A percentile compares a stretch with the other conserved stretches of the same genome.
phyloP scores from a whole-genome alignment of 805 yeast genomes.

The Cyberlindnera veronae region DNA sequence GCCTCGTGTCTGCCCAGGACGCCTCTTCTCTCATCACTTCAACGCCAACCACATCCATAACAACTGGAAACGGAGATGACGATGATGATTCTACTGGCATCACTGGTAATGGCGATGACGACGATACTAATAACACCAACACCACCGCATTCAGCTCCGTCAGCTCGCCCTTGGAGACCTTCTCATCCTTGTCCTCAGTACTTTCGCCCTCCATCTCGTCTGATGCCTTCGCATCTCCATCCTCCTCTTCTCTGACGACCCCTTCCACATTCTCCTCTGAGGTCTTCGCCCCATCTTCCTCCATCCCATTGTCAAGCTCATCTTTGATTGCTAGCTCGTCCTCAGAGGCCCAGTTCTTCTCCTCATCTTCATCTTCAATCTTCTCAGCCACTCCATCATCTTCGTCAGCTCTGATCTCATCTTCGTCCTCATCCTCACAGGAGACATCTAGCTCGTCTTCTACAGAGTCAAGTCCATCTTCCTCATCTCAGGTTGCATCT shows the following conservation, averaged over 20 bases:
- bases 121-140: too few relatives aligned
- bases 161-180: background rate
- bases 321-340: too few relatives aligned
- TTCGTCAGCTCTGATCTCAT: background rate
- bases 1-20: too few relatives aligned
- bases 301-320: background rate
- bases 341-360: too few relatives aligned
- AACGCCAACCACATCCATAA: background rate
- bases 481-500: conserved; percentile 1
- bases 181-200: background rate
- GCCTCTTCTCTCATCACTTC: background rate
- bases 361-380: conserved; percentile 7
- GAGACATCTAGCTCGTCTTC: conserved; percentile 3
- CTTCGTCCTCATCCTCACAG: conserved; percentile 9
- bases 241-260: conserved; percentile 1
- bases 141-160: too few relatives aligned
- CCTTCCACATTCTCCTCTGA: conserved; percentile 1
- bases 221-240: background rate
- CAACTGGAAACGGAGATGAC: background rate
- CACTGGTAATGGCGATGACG: background rate
- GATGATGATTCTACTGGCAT: background rate
- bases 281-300: background rate
- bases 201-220: background rate
- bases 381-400: background rate
- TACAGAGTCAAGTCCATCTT: conserved; percentile 2